Conservation (phyloP, 2,329 filamentous ascomycete species). For the Arthrocladium fulminans region DNA sequence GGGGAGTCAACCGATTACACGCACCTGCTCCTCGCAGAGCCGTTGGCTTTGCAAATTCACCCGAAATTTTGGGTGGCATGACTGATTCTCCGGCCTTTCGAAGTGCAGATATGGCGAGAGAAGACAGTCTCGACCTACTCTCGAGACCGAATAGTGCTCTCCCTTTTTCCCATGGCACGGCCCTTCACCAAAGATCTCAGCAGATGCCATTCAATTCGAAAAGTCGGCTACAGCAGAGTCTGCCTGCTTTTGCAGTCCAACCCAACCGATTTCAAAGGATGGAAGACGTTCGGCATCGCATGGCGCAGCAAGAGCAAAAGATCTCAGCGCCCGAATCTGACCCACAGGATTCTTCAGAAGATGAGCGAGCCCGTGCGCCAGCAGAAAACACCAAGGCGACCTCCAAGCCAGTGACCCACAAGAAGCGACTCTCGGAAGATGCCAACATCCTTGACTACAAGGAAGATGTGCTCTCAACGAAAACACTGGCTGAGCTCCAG, state of each 20-base stretch:
- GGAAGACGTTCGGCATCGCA: conserved; percentile 2
- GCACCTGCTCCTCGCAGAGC: background rate
- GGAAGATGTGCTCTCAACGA: conserved; percentile 34
- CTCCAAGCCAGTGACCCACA: background rate
- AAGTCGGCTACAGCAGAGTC: background rate
- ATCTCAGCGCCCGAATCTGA: conserved; percentile 6
- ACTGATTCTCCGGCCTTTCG: background rate
- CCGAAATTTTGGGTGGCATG: background rate
- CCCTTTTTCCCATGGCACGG: background rate
- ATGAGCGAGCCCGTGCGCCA: conserved; percentile 10
- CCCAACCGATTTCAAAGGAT: background rate
- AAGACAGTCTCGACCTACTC: background rate
- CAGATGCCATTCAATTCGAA: background rate
- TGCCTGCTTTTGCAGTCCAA: background rate
- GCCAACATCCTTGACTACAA: conserved; percentile 40
- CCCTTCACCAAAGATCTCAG: background rate
- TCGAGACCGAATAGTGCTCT: background rate
- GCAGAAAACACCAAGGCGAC: background rate
- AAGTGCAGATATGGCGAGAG: conserved; percentile 4
- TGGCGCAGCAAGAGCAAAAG: conserved; percentile 1
- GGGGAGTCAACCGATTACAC: background rate
- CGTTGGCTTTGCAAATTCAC: conserved; percentile 2
- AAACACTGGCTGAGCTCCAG: conserved; percentile 42
- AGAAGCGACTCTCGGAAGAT: conserved; percentile 15
- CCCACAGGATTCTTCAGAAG: conserved; percentile 17